Evolutionary conservation across 148 eudicot genomes (phyloP), one percentile per base, ranked within the genome.

Genomic region (Bassia scoparia): DNA sequence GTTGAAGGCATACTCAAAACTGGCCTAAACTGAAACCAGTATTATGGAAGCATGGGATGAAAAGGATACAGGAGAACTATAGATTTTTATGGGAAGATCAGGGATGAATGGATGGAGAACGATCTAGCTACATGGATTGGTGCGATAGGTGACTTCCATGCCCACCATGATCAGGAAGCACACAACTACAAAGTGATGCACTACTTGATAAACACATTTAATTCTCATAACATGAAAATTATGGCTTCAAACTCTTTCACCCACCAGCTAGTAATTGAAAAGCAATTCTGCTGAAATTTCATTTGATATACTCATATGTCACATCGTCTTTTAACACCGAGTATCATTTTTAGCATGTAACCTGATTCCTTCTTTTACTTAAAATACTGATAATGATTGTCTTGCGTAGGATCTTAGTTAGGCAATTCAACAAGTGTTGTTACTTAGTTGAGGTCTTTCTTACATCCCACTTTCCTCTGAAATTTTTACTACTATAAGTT

Each of bases 31-130:
- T 95, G 63, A 95, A 91, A 76, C 86, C 93, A 30, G 79, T 89
- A 79, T 95, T 13, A 86, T 89, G 97, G 87, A 83, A 72, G 97
- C 80, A 81, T 95, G 99, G 99, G 81, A 71, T 63, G 99, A 91
- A 84, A 74, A 71, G 65, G 98, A 91, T 83, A 74, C 53, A 84
- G 82, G 70, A 67, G 81, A 78, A 18, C 85, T 95, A 49, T 95
- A 33, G 89, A 89, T 69, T 89, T 95, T 65, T 91, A 88, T 69
- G 97, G 99, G 63, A 95, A 87, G 81, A 82, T 88, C 61, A 84
- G 99, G 69, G 99, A 95, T 76, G 97, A 95, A 76, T 95, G 99
- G 99, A 89, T 95, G 49, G 96, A 91, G 67, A 83, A 79, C 14
- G 99, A 91, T 75, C 79, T 91, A 63, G 80, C 90, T 16, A 82